A percentile compares a stretch with the other conserved stretches of the same genome.
Evolutionary conservation across 176 grass and related monocot genomes (phyloP).

Genomic region (Echinochloa phyllopogon): DNA sequence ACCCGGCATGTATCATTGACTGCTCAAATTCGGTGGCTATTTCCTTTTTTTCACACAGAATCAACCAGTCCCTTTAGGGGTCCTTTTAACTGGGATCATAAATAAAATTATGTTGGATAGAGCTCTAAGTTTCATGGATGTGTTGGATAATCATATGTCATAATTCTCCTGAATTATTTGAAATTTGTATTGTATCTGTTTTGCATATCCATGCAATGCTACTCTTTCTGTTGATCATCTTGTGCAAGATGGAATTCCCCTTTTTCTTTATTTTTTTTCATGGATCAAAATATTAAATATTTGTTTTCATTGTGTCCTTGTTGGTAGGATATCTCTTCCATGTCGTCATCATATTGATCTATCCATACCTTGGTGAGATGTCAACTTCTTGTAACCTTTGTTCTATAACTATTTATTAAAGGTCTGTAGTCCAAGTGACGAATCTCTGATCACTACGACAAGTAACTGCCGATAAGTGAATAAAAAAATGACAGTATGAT

Average conservation of each 20-base stretch:
- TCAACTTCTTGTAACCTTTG: constrained; percentile 74
- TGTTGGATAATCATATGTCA: constrained; percentile 16
- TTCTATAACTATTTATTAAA: constrained; percentile 62
- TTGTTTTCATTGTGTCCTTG: constrained; percentile 15
- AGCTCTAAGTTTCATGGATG: not conserved
- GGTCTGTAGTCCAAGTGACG: constrained; percentile 76
- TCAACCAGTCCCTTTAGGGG: not conserved
- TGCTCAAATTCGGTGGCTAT: not conserved
- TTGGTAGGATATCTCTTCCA: constrained; percentile 41
- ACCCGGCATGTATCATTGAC: not conserved
- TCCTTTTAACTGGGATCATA: not conserved
- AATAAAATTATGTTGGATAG: not conserved
- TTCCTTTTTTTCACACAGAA: not conserved
- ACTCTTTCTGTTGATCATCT: constrained; percentile 9
- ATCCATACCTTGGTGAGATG: constrained; percentile 81
- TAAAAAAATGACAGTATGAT: not conserved
- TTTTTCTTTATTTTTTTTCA: not conserved
- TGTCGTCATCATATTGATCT: constrained; percentile 67
- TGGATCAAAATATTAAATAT: no score
- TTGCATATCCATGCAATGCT: not conserved
- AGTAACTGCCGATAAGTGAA: not conserved
- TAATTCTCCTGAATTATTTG: not conserved
- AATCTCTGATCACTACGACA: constrained; percentile 50
- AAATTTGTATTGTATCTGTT: not conserved
- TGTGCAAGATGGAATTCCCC: constrained; percentile 32